These are phyloP conservation scores for Spizellomyces punctatus DNA, from an alignment of 192 early-diverging fungal species.

Conservation along the genomic window DNA sequence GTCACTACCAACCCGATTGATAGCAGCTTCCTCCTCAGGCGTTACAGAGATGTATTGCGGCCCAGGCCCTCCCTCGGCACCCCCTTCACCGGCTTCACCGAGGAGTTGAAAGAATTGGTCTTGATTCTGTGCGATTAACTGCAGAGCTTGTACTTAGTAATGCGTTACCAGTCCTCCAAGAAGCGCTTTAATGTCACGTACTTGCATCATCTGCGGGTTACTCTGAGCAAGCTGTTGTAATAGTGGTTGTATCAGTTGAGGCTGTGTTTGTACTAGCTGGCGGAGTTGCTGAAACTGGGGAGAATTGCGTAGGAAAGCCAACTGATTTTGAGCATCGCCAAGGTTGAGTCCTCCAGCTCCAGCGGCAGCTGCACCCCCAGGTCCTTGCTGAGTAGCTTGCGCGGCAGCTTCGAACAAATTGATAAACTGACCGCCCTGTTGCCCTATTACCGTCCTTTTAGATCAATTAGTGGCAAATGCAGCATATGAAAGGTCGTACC, in stretches of 20 bases:
- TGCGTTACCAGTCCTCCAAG: neutral
- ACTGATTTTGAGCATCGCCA: slow-evolving; percentile 34
- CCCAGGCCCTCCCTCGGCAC: slow-evolving; percentile 49
- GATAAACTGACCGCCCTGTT: slow-evolving; percentile 29
- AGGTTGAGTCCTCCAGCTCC: slow-evolving; percentile 30
- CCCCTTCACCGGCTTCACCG: slow-evolving; percentile 41
- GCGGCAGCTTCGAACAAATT: slow-evolving; percentile 52
- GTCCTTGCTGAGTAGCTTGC: slow-evolving; percentile 24
- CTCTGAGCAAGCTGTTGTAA: slow-evolving; percentile 79
- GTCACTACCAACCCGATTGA: slow-evolving; percentile 67
- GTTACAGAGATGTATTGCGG: slow-evolving; percentile 79
- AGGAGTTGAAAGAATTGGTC: slow-evolving; percentile 80
- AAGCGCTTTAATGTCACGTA: neutral
- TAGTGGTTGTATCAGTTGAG: slow-evolving; percentile 82
- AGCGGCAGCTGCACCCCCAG: slow-evolving; percentile 19
- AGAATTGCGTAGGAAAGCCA: slow-evolving; percentile 69
- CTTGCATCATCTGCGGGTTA: slow-evolving; percentile 82
- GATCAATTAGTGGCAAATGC: too few relatives aligned
- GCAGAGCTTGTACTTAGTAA: neutral
- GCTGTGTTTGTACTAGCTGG: slow-evolving; percentile 82
- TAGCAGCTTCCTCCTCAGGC: slow-evolving; percentile 86
- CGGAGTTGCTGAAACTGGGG: slow-evolving; percentile 94
- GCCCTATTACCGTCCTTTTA: neutral
- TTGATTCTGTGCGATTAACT: slow-evolving; percentile 74
- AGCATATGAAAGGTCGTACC: too few relatives aligned